Evolutionary conservation across 2,329 filamentous ascomycete species (phyloP).

Genomic region (Aspergillus sp.): DNA sequence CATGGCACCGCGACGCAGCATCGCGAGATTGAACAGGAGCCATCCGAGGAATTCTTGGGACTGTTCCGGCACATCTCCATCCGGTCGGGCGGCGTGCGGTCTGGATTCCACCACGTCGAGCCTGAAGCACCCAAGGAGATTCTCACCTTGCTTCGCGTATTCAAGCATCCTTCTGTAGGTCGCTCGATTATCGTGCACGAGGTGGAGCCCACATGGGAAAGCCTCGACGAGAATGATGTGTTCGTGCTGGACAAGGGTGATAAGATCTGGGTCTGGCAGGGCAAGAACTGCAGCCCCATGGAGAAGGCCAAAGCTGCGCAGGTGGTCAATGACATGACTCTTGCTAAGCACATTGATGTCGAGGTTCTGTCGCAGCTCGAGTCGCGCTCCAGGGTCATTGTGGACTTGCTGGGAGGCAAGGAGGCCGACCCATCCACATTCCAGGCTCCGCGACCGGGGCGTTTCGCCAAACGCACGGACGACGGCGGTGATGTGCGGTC

Average conservation of each 20-base stretch:
- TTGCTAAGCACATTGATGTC: slow-evolving; percentile 64
- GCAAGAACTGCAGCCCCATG: slow-evolving; percentile 65
- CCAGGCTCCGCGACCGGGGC: slow-evolving; percentile 41
- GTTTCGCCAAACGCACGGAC: slow-evolving; percentile 38
- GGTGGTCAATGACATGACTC: slow-evolving; percentile 60
- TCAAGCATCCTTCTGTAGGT: slow-evolving; percentile 58
- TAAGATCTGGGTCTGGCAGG: slow-evolving; percentile 73
- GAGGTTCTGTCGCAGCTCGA: slow-evolving; percentile 67
- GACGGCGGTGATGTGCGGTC: slow-evolving; percentile 20
- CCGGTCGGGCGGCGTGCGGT: slow-evolving; percentile 60
- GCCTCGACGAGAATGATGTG: slow-evolving; percentile 67
- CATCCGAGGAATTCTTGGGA: slow-evolving; percentile 61
- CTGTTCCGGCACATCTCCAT: slow-evolving; percentile 65
- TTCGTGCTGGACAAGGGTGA: slow-evolving; percentile 64
- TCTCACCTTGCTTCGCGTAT: slow-evolving; percentile 61
- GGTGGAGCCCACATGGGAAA: slow-evolving; percentile 63
- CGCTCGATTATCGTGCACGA: slow-evolving; percentile 62
- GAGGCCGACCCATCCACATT: slow-evolving; percentile 47
- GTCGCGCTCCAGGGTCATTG: slow-evolving; percentile 50
- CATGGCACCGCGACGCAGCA: slow-evolving; percentile 64
- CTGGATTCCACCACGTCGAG: slow-evolving; percentile 67
- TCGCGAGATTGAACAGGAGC: slow-evolving; percentile 62
- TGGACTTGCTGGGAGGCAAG: slow-evolving; percentile 58
- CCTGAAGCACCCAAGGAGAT: slow-evolving; percentile 48
- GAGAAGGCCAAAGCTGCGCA: slow-evolving; percentile 69